phyloP scores from a whole-genome alignment of 1,284 basidiomycete genomes.

The Cryptococcus sp. region DNA sequence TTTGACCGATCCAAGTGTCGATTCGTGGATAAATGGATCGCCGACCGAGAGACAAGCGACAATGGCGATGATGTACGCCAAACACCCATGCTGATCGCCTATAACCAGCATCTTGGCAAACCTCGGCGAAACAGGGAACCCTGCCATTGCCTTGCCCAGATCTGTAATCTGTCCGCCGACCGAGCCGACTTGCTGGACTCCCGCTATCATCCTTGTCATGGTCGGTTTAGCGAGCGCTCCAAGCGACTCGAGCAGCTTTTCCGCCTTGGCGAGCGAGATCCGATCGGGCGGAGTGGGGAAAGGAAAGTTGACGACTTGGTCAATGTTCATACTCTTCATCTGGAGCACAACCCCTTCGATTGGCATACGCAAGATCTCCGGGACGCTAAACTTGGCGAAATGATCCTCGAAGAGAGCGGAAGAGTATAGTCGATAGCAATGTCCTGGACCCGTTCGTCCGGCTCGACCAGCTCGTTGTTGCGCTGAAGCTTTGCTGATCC shows the following conservation, averaged over 20 bases:
- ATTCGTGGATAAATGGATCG: constrained; percentile 89
- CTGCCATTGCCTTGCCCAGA: constrained; percentile 81
- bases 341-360: constrained; percentile 95
- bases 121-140: constrained; percentile 88
- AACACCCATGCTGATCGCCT: constrained; percentile 83
- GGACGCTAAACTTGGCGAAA: constrained; percentile 78
- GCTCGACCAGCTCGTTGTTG: constrained; percentile 68
- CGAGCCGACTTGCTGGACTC: constrained; percentile 35
- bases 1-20: constrained; percentile 55
- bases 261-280: constrained; percentile 69
- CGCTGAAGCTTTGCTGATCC: constrained; percentile 71
- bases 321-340: constrained; percentile 99
- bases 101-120: constrained; percentile 93
- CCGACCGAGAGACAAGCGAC: constrained; percentile 92
- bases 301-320: constrained; percentile 92
- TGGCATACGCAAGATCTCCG: constrained; percentile 92
- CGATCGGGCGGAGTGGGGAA: constrained; percentile 95
- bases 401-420: constrained; percentile 82
- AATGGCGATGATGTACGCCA: constrained; percentile 85
- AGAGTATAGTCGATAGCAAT: constrained; percentile 70
- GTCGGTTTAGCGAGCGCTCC: constrained; percentile 64
- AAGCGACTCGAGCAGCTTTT: constrained; percentile 71
- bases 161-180: constrained; percentile 70
- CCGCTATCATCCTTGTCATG: constrained; percentile 42
- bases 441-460: constrained; percentile 69